These are phyloP conservation scores for Aspergillus versicolor DNA, from an alignment of 2,329 filamentous ascomycete species.

Conservation along the genomic window DNA sequence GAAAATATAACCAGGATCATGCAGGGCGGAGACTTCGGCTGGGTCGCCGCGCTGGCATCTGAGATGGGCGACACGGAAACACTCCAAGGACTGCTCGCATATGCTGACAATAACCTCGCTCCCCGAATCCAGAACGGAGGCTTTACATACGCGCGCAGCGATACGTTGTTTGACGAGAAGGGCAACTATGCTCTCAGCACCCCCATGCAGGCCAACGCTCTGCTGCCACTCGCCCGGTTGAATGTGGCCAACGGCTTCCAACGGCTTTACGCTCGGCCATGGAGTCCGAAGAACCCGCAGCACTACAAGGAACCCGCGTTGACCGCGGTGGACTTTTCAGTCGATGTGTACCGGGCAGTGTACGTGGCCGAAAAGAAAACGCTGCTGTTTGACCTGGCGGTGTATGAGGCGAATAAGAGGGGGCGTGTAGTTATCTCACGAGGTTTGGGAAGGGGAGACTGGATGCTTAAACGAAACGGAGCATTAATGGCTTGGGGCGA, in stretches of 20 bases:
- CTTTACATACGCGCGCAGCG: background rate
- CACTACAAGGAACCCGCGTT: constrained; percentile 5
- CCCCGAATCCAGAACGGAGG: constrained; percentile 4
- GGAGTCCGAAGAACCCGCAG: background rate
- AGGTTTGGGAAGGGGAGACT: background rate
- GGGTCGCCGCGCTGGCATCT: background rate
- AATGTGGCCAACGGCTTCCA: constrained; percentile 1
- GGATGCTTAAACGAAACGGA: constrained; percentile 1
- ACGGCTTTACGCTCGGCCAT: constrained; percentile 1
- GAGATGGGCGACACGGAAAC: constrained; percentile 4
- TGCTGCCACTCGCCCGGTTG: background rate
- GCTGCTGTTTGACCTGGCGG: constrained; percentile 1
- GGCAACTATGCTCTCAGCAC: background rate
- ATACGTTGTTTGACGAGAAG: background rate
- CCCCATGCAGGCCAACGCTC: background rate
- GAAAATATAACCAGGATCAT: background rate
- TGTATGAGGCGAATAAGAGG: background rate
- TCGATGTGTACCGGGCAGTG: constrained; percentile 4
- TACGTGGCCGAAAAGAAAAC: background rate
- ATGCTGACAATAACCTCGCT: constrained; percentile 3
- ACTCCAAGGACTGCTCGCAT: background rate
- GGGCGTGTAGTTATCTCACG: background rate
- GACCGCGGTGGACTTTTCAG: background rate
- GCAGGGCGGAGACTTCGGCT: background rate
- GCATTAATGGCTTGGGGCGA: background rate